phyloP scores from a whole-genome alignment of 306 rosid genomes.

The Boehmeria nivea region DNA sequence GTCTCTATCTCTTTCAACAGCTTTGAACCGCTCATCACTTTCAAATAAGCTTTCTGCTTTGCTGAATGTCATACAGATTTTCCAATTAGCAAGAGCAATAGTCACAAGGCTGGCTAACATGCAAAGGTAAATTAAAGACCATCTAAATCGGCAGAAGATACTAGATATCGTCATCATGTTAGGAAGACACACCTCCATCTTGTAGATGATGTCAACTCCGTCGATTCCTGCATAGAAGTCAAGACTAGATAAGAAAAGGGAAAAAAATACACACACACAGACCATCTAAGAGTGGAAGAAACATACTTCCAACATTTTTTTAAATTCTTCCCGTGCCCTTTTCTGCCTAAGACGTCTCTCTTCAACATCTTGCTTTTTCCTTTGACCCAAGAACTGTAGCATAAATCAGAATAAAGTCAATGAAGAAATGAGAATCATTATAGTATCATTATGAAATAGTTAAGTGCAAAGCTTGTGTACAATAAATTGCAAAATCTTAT shows the following conservation, averaged over 20 bases:
- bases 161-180: too few relatives aligned
- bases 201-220: slow-evolving; percentile 81
- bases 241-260: slow-evolving; percentile 17
- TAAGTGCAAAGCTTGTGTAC: too few relatives aligned
- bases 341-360: slow-evolving; percentile 95
- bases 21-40: slow-evolving; percentile 86
- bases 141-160: too few relatives aligned
- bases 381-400: slow-evolving; percentile 89
- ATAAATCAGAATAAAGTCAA: neutral
- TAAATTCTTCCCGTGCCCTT: slow-evolving; percentile 89
- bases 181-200: slow-evolving; percentile 99
- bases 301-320: slow-evolving; percentile 97
- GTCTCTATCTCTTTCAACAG: slow-evolving; percentile 82
- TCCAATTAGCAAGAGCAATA: too few relatives aligned
- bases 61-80: too few relatives aligned
- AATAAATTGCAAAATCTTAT: too few relatives aligned
- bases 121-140: too few relatives aligned
- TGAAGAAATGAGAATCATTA: too few relatives aligned
- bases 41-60: slow-evolving; percentile 88
- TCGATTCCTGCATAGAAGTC: slow-evolving; percentile 90
- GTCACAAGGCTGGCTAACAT: too few relatives aligned
- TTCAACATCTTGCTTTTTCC: slow-evolving; percentile 93
- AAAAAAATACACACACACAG: neutral
- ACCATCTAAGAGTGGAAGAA: too few relatives aligned
- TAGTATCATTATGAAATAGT: too few relatives aligned